A percentile compares a stretch with the other conserved stretches of the same genome.
Conservation (phyloP, 805 yeast genomes). For the Candida boleticola region DNA sequence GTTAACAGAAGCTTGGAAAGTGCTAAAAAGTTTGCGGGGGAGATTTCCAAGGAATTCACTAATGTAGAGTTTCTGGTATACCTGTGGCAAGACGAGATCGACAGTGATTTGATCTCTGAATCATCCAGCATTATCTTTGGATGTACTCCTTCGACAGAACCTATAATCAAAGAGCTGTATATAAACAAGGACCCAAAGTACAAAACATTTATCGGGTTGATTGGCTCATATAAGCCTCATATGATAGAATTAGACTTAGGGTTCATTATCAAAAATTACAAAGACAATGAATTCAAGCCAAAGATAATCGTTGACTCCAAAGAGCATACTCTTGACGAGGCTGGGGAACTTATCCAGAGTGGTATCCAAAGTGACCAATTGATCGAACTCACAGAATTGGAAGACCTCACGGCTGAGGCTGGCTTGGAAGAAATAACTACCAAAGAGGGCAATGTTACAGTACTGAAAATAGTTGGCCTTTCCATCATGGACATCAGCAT, state of each 20-base stretch:
- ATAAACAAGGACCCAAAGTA: slow-evolving; percentile 25
- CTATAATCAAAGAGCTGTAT: slow-evolving; percentile 38
- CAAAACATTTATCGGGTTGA: slow-evolving; percentile 48
- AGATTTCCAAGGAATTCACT: slow-evolving; percentile 26
- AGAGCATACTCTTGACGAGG: slow-evolving; percentile 55
- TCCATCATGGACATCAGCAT: slow-evolving; percentile 63
- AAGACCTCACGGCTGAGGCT: slow-evolving; percentile 11
- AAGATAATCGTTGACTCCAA: slow-evolving; percentile 59
- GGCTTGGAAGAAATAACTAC: slow-evolving; percentile 10
- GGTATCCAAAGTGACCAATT: slow-evolving; percentile 36
- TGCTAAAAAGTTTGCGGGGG: slow-evolving; percentile 28
- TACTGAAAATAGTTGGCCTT: slow-evolving; percentile 59
- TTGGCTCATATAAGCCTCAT: slow-evolving; percentile 67
- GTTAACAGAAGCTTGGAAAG: slow-evolving; percentile 44
- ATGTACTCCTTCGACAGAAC: slow-evolving; percentile 56
- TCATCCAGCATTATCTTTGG: slow-evolving; percentile 52
- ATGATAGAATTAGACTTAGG: slow-evolving; percentile 60
- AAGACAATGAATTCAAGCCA: slow-evolving; percentile 25
- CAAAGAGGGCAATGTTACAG: slow-evolving; percentile 28
- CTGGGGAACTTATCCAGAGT: slow-evolving; percentile 61
- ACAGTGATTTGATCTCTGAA: slow-evolving; percentile 11
- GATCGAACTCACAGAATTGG: slow-evolving; percentile 46
- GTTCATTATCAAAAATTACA: slow-evolving; percentile 30
- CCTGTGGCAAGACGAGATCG: slow-evolving; percentile 13
- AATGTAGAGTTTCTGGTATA: slow-evolving; percentile 20